Evolutionary conservation across 306 rosid genomes (phyloP).

Genomic region (Lathyrus aphaca): DNA sequence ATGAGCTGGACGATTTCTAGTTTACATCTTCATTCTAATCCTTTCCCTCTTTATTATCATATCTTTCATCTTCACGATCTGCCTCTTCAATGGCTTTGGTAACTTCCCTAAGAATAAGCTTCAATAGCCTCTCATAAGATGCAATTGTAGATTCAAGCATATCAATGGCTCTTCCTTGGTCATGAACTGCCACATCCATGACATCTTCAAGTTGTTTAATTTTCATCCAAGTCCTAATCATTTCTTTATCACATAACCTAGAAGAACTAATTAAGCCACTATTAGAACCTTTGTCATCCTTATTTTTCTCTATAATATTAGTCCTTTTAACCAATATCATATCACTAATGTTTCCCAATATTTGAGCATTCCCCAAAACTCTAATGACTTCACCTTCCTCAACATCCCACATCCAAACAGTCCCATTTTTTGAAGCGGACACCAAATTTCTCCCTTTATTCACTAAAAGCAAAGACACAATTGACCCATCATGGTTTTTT

Average conservation of each 20-base stretch:
- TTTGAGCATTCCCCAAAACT: constrained; percentile 44
- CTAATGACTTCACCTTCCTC: constrained; percentile 46
- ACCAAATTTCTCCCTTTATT: constrained; percentile 59
- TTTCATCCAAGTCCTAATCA: constrained; percentile 38
- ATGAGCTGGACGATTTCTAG: no score
- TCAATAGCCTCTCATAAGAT: constrained; percentile 66
- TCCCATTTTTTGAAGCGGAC: constrained; percentile 76
- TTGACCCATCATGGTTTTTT: constrained; percentile 41
- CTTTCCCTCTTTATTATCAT: background rate
- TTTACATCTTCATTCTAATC: background rate
- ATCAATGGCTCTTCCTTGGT: constrained; percentile 58
- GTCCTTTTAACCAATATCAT: constrained; percentile 49
- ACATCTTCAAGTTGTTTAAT: constrained; percentile 45
- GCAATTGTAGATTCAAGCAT: constrained; percentile 69
- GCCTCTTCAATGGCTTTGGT: constrained; percentile 27
- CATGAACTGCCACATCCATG: constrained; percentile 35
- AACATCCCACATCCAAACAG: constrained; percentile 61
- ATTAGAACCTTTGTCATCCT: background rate
- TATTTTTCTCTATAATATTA: background rate
- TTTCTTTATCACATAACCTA: constrained; percentile 33
- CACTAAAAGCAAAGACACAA: constrained; percentile 51
- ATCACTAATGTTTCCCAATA: constrained; percentile 51
- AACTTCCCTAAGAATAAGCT: constrained; percentile 69
- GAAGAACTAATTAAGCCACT: background rate
- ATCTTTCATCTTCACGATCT: background rate